Conservation (phyloP, 129 eudicot species). For the Lonicera japonica region DNA sequence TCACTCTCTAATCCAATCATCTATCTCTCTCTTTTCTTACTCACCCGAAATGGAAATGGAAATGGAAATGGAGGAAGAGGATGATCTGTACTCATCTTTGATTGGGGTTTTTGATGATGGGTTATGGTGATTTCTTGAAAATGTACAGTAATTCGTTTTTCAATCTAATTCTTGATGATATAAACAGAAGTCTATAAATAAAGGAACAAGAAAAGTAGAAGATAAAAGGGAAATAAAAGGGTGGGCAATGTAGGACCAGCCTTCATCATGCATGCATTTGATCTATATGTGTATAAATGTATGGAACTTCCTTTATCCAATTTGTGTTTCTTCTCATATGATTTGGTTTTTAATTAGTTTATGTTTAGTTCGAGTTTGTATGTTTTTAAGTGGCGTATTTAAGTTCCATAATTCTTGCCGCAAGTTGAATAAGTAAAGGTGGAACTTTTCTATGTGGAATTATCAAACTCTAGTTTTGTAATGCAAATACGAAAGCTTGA, state of each 20-base stretch:
- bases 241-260: slow-evolving; percentile 38
- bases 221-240: not conserved
- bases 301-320: not conserved
- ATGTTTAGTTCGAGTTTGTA: too few species aligned
- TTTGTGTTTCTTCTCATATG: slow-evolving; percentile 2
- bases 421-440: too few species aligned
- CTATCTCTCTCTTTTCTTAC: too few species aligned
- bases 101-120: slow-evolving; percentile 49
- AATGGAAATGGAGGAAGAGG: slow-evolving; percentile 46
- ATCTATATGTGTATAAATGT: not conserved
- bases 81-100: slow-evolving; percentile 26
- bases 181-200: slow-evolving; percentile 8
- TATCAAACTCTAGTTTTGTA: too few species aligned
- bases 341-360: not conserved
- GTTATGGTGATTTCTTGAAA: slow-evolving; percentile 47
- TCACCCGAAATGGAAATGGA: slow-evolving; percentile 88
- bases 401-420: too few species aligned
- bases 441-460: too few species aligned
- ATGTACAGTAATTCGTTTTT: slow-evolving; percentile 37
- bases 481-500: too few species aligned
- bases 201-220: slow-evolving; percentile 4
- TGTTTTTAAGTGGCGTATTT: too few species aligned
- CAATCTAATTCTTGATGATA: slow-evolving; percentile 26
- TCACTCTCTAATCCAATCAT: too few species aligned
- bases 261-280: slow-evolving; percentile 18